A percentile compares a stretch with the other conserved stretches of the same genome.
phyloP scores from a whole-genome alignment of 2,329 filamentous ascomycete genomes.

The Neofusicoccum kwambonambiense region DNA sequence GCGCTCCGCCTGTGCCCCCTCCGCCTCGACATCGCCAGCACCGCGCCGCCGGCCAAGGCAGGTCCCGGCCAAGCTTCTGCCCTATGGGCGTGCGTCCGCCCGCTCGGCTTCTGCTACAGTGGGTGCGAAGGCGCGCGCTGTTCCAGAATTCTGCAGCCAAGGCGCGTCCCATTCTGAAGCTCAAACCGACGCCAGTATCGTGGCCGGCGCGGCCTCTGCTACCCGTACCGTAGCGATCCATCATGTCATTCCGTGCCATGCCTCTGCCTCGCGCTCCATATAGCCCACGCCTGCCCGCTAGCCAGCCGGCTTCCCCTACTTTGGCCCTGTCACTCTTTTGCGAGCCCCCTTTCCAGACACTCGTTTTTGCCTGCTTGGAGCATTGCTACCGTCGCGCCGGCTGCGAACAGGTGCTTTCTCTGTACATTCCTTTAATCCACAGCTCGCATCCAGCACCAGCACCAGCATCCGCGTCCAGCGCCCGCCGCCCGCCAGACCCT shows the following conservation, averaged over 20 bases:
- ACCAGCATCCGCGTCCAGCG: too few species aligned
- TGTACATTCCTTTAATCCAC: constrained; percentile 17
- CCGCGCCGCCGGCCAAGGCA: not conserved
- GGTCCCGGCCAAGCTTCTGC: constrained; percentile 13
- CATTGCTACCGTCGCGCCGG: constrained; percentile 14
- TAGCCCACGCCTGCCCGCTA: constrained; percentile 1
- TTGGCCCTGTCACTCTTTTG: constrained; percentile 20
- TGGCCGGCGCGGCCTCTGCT: not conserved
- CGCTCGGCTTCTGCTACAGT: constrained; percentile 19
- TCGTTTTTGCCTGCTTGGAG: constrained; percentile 9
- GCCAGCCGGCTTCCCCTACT: constrained; percentile 12
- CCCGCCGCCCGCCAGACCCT: too few species aligned
- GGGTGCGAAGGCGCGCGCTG: constrained; percentile 6
- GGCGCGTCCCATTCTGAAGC: not conserved
- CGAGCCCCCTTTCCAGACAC: not conserved
- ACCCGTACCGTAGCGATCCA: not conserved
- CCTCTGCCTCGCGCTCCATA: not conserved
- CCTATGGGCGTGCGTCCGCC: constrained; percentile 6
- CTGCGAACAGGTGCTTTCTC: constrained; percentile 13
- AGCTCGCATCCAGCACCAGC: not conserved
- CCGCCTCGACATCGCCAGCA: not conserved
- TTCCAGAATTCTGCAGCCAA: constrained; percentile 18
- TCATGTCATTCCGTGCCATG: not conserved
- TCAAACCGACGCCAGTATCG: constrained; percentile 3
- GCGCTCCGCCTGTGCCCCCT: not conserved